Conservation (phyloP, 192 early-diverging fungal species). For the Piromyces finnis region DNA sequence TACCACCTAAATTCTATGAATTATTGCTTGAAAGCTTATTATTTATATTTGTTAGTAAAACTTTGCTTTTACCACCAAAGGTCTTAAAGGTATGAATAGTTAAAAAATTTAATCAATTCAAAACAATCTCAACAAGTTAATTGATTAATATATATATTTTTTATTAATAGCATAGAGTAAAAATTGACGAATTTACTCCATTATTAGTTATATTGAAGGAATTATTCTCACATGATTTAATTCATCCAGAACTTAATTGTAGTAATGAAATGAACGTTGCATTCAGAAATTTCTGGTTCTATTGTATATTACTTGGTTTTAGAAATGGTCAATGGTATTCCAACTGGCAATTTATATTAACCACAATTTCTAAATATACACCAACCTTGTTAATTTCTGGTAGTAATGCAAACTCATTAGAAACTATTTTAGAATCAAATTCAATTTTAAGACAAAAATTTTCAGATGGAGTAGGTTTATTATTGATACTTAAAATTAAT, state of each 20-base stretch:
- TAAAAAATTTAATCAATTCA: too few relatives aligned
- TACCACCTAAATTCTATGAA: not conserved
- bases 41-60: not conserved
- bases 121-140: too few relatives aligned
- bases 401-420: slow-evolving; percentile 52
- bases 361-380: slow-evolving; percentile 61
- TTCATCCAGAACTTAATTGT: slow-evolving; percentile 27
- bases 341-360: slow-evolving; percentile 52
- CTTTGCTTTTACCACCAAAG: not conserved
- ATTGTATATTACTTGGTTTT: slow-evolving; percentile 60
- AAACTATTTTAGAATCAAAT: slow-evolving; percentile 71
- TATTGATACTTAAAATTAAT: too few relatives aligned
- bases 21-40: not conserved
- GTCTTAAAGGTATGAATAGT: not conserved
- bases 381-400: slow-evolving; percentile 56
- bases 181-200: slow-evolving; percentile 6
- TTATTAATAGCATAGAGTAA: slow-evolving; percentile 14
- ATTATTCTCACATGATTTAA: not conserved
- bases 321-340: slow-evolving; percentile 52
- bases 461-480: slow-evolving; percentile 20
- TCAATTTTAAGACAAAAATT: slow-evolving; percentile 53
- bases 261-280: slow-evolving; percentile 5
- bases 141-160: slow-evolving; percentile 11
- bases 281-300: slow-evolving; percentile 87
- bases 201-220: not conserved